Conservation (phyloP, 345 rosid species). For the Eucalyptus grandis region DNA sequence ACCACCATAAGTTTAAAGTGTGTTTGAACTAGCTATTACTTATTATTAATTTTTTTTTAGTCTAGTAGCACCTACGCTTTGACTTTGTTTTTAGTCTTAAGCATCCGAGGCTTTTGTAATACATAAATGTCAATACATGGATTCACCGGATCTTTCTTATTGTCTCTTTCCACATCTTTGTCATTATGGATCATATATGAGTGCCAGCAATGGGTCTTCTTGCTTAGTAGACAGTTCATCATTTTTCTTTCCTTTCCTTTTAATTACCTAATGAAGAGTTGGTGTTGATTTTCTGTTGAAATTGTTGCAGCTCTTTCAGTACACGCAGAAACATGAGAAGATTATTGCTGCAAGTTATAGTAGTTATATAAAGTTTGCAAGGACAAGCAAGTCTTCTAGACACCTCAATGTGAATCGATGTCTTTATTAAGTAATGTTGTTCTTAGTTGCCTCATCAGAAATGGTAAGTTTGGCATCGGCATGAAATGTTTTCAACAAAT, state of each 20-base stretch:
- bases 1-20: not conserved
- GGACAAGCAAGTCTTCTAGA: too few relatives aligned
- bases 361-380: too few relatives aligned
- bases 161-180: too few relatives aligned
- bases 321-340: slow-evolving; percentile 69
- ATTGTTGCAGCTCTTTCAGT: slow-evolving; percentile 60
- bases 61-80: not conserved
- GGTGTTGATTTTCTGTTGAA: not conserved
- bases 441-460: too few relatives aligned
- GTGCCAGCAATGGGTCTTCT: not conserved
- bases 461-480: too few relatives aligned
- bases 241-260: not conserved
- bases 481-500: too few relatives aligned
- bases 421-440: too few relatives aligned
- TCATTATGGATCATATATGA: too few relatives aligned
- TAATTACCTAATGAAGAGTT: not conserved
- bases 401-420: too few relatives aligned
- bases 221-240: not conserved
- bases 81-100: not conserved
- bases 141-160: not conserved
- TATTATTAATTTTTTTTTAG: not conserved
- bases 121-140: not conserved
- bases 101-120: not conserved
- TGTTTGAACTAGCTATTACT: not conserved
- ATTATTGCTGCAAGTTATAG: slow-evolving; percentile 45